Conservation (phyloP, 2,329 filamentous ascomycete genomes). For the Calonectria pseudoturangicola region DNA sequence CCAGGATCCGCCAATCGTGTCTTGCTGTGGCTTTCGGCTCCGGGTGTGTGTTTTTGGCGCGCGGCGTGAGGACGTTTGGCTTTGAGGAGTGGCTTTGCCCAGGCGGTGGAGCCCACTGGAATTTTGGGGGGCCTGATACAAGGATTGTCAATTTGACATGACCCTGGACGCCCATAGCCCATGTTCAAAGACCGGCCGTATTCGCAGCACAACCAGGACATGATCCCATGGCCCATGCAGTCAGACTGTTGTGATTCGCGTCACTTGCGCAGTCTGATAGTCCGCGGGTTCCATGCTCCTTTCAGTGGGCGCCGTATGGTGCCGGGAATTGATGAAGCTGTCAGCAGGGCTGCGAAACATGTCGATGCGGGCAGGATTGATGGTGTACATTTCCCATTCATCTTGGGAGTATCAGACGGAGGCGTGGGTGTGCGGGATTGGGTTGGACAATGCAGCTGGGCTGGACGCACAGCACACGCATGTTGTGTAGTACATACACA, state of each 20-base stretch:
- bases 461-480: constrained; percentile 32
- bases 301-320: constrained; percentile 24
- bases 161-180: constrained; percentile 30
- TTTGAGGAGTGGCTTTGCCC: constrained; percentile 52
- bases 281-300: constrained; percentile 9
- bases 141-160: constrained; percentile 42
- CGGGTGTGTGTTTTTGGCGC: constrained; percentile 46
- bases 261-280: constrained; percentile 31
- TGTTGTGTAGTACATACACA: constrained; percentile 26
- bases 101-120: constrained; percentile 43
- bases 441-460: constrained; percentile 45
- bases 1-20: constrained; percentile 47
- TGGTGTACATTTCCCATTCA: constrained; percentile 36
- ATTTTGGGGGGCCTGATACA: constrained; percentile 41
- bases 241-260: constrained; percentile 44
- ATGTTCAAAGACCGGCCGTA: constrained; percentile 35
- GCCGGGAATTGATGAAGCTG: constrained; percentile 36
- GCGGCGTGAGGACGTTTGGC: constrained; percentile 47
- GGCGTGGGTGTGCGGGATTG: constrained; percentile 35
- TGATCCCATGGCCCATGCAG: constrained; percentile 44
- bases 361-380: constrained; percentile 33
- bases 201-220: constrained; percentile 30
- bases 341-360: constrained; percentile 42
- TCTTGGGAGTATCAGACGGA: constrained; percentile 36
- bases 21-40: constrained; percentile 54